These are phyloP conservation scores for Rhodamnia argentea DNA, from an alignment of 345 rosid genomes.

Conservation along the genomic window DNA sequence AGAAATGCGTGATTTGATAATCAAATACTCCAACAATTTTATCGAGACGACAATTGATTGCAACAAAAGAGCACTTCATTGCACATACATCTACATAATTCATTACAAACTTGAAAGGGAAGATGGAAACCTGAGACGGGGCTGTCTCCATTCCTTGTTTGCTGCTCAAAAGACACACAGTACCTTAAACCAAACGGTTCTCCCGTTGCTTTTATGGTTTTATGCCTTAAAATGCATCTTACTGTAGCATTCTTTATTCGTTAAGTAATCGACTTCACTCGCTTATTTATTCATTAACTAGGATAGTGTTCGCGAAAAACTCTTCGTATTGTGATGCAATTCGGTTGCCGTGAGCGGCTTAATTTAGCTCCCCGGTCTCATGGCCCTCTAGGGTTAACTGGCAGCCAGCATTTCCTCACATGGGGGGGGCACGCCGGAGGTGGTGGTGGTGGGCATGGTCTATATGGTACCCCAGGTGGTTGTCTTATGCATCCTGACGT, in stretches of 20 bases:
- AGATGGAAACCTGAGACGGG: background rate
- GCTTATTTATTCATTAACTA: background rate
- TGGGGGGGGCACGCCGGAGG: rapidly evolving
- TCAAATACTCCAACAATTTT: background rate
- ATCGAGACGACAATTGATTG: background rate
- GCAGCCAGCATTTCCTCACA: background rate
- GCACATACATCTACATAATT: background rate
- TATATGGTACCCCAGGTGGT: too few relatives aligned
- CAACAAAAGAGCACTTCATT: background rate
- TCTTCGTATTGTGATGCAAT: background rate
- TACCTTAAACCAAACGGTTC: background rate
- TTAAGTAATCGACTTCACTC: background rate
- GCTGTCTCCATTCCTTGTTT: background rate
- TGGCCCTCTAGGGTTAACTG: background rate
- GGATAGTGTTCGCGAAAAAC: background rate
- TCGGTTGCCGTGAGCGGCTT: background rate
- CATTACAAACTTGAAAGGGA: background rate
- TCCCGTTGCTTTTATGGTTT: background rate
- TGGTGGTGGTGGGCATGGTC: rapidly evolving
- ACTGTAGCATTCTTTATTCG: too few relatives aligned
- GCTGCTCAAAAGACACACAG: background rate
- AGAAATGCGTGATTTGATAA: too few relatives aligned
- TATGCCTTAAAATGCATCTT: background rate
- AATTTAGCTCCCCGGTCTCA: background rate
- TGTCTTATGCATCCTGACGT: too few relatives aligned